Conservation (phyloP, 2,329 filamentous ascomycete genomes). For the Alternaria longipes region DNA sequence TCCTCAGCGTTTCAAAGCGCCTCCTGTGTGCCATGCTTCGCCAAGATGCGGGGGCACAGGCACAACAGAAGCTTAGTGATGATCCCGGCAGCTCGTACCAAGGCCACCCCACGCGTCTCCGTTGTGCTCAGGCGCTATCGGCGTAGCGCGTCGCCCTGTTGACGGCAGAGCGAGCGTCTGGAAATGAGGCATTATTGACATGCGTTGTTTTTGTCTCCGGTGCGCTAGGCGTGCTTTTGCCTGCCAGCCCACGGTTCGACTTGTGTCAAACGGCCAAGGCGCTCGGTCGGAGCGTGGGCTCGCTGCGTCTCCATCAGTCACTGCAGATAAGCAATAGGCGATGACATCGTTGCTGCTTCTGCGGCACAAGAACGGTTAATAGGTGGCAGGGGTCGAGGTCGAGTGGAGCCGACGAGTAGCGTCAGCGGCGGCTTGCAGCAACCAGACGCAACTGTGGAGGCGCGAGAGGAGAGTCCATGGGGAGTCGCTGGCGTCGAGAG, state of each 20-base stretch:
- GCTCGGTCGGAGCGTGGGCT: constrained; percentile 9
- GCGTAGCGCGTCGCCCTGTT: constrained; percentile 17
- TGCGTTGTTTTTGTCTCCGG: constrained; percentile 20
- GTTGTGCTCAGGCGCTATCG: constrained; percentile 16
- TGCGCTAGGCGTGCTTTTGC: constrained; percentile 9
- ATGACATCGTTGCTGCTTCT: constrained; percentile 28
- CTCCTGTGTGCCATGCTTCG: constrained; percentile 4
- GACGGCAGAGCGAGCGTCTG: constrained; percentile 3
- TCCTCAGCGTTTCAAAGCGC: not conserved
- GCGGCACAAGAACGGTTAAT: constrained; percentile 20
- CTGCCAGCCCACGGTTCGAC: constrained; percentile 6
- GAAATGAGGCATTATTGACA: constrained; percentile 28
- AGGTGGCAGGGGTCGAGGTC: constrained; percentile 16
- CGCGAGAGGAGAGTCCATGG: constrained; percentile 1
- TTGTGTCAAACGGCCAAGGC: constrained; percentile 5
- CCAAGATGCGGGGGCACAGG: constrained; percentile 23
- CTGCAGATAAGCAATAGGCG: constrained; percentile 28
- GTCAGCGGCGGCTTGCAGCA: constrained; percentile 29
- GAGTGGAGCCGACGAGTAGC: constrained; percentile 29
- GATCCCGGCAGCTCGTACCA: constrained; percentile 19
- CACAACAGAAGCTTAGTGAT: constrained; percentile 30
- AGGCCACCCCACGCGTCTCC: constrained; percentile 22
- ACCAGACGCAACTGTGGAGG: constrained; percentile 12
- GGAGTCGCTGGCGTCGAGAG: not conserved
- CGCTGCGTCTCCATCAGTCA: constrained; percentile 23